Conservation (phyloP, 495 filamentous ascomycete genomes). For the Podospora tetraspora region DNA sequence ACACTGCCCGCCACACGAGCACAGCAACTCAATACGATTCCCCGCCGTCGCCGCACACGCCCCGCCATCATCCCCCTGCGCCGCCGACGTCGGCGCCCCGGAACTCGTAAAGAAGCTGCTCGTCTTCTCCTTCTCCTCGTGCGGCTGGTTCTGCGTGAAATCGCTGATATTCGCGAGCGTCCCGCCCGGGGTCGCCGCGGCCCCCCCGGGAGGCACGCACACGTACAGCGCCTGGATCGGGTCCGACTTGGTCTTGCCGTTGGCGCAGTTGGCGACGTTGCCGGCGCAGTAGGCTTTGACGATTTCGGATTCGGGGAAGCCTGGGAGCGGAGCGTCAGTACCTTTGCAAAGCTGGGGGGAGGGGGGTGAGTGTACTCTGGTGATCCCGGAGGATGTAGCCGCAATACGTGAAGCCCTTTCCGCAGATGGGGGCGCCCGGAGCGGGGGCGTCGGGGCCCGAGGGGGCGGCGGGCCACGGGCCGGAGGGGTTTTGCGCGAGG, state of each 20-base stretch:
- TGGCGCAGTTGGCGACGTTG: conserved; percentile 33
- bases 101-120: conserved; percentile 7
- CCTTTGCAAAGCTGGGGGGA: too few species aligned
- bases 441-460: conserved; percentile 12
- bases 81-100: conserved; percentile 1
- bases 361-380: conserved; percentile 35
- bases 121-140: background rate
- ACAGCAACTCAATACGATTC: conserved; percentile 35
- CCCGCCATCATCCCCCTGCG: conserved; percentile 9
- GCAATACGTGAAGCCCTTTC: conserved; percentile 42
- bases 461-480: conserved; percentile 12
- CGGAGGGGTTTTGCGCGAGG: background rate
- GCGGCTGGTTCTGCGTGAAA: background rate
- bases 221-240: conserved; percentile 38
- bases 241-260: conserved; percentile 35
- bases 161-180: conserved; percentile 4
- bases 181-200: conserved; percentile 21
- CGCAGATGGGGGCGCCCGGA: conserved; percentile 29
- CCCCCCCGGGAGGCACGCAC: conserved; percentile 27
- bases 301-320: conserved; percentile 35
- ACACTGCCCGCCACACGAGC: conserved; percentile 35
- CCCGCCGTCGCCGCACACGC: conserved; percentile 13
- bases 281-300: conserved; percentile 39
- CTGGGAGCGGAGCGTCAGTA: conserved; percentile 17
- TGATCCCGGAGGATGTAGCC: conserved; percentile 39